phyloP scores from a whole-genome alignment of 2,329 filamentous ascomycete genomes.

The Diatrype stigma region DNA sequence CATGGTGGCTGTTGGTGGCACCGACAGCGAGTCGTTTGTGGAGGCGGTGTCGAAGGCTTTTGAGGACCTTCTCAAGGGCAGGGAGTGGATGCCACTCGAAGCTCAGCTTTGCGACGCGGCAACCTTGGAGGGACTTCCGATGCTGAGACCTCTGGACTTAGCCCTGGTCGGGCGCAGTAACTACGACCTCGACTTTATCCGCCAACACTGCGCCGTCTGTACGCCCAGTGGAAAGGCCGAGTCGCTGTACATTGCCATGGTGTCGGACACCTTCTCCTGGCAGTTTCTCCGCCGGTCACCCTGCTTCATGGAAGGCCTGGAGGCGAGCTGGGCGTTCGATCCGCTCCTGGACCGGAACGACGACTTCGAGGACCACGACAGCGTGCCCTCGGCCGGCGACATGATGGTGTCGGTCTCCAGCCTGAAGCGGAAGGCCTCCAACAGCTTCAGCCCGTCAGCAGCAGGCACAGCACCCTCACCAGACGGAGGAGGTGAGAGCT shows the following conservation, averaged over 20 bases:
- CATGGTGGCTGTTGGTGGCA: constrained; percentile 50
- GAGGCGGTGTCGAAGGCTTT: constrained; percentile 48
- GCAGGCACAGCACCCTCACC: constrained; percentile 24
- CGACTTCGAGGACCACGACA: constrained; percentile 31
- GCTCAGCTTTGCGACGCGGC: constrained; percentile 54
- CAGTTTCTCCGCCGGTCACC: constrained; percentile 44
- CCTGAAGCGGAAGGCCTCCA: constrained; percentile 48
- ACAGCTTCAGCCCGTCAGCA: constrained; percentile 47
- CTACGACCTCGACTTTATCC: constrained; percentile 50
- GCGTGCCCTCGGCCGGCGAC: constrained; percentile 43
- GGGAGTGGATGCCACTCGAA: constrained; percentile 55
- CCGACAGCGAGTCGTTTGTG: constrained; percentile 44
- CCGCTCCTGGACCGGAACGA: constrained; percentile 41
- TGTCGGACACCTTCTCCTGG: constrained; percentile 52
- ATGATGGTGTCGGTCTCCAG: constrained; percentile 36
- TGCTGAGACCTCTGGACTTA: constrained; percentile 51
- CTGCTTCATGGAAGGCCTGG: constrained; percentile 47
- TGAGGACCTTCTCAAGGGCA: constrained; percentile 42
- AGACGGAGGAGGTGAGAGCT: constrained; percentile 25
- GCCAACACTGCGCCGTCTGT: constrained; percentile 51
- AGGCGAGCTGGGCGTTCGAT: constrained; percentile 52
- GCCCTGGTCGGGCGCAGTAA: constrained; percentile 32
- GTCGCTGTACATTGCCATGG: constrained; percentile 57
- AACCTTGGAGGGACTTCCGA: constrained; percentile 51
- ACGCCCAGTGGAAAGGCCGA: constrained; percentile 52